These are phyloP conservation scores for Phytophthora meadii DNA, from an alignment of 352 stramenopile genomes.

Conservation along the genomic window DNA sequence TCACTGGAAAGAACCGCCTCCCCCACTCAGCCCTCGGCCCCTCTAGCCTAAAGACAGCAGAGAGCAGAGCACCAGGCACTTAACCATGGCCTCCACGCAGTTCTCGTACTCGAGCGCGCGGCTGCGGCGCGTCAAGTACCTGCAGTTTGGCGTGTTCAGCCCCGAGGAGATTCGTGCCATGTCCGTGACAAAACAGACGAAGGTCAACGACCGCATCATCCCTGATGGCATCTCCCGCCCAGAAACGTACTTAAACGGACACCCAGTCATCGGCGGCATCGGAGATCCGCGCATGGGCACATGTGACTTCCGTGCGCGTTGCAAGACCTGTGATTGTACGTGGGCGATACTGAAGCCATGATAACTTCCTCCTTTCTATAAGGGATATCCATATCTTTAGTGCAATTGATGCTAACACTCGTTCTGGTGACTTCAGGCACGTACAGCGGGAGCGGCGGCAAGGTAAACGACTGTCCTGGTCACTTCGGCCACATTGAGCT, in stretches of 20 bases:
- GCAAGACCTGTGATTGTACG: slow-evolving; percentile 93
- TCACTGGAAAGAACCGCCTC: slow-evolving; percentile 13
- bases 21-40: background rate
- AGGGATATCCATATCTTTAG: slow-evolving; percentile 8
- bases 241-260: slow-evolving; percentile 91
- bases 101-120: slow-evolving; percentile 97
- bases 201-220: slow-evolving; percentile 97
- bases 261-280: slow-evolving; percentile 98
- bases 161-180: slow-evolving; percentile 97
- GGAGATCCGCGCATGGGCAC: slow-evolving; percentile 98
- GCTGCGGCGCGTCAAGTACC: slow-evolving; percentile 96
- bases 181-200: slow-evolving; percentile 97
- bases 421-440: slow-evolving; percentile 47
- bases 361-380: background rate
- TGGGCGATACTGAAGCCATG: slow-evolving; percentile 20
- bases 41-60: background rate
- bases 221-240: slow-evolving; percentile 94
- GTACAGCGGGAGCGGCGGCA: slow-evolving; percentile 91
- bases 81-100: slow-evolving; percentile 79
- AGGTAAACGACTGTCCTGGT: slow-evolving; percentile 97
- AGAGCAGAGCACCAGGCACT: background rate
- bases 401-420: slow-evolving; percentile 11
- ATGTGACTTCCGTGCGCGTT: slow-evolving; percentile 88
- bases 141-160: slow-evolving; percentile 99
- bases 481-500: slow-evolving; percentile 99